Evolutionary conservation across 164 flowering plant species (phyloP), one percentile per base, ranked within the genome.

Genomic region (Aristolochia fimbriata): DNA sequence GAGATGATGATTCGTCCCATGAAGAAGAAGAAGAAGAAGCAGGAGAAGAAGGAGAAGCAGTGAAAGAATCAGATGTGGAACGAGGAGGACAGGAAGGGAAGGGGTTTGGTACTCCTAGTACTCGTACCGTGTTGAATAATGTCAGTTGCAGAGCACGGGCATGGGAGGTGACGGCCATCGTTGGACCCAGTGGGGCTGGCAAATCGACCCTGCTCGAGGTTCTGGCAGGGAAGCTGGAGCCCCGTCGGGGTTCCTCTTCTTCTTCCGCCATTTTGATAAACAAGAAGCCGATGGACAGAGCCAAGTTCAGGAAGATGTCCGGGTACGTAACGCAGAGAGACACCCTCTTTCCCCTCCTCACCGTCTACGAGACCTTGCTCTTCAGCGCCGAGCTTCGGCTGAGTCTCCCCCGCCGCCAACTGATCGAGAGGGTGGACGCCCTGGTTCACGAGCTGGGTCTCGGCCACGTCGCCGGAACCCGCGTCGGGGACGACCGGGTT

Each of bases 151-250:
- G 62, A 1, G 97, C 96, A 0, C 88, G 80, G 56, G 90, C 97
- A 57, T 84, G 91, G 90, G 96, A 91, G 55, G 75, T 91, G 23
- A 82, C 83, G 1, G 96, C 97, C 64, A 83, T 91, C 30, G 90
- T 91, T 5, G 96, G 97, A 19, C 97, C 97, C 5, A 91, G 97
- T 51, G 96, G 97, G 10, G 96, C 97, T 22, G 96, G 97, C 43
- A 91, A 91, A 31, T 91, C 97, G 2, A 78, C 88, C 1, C 73
- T 91, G 17, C 77, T 91, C 10, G 92, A 88, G 57, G 74, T 88
- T 65, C 75, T 91, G 0, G 88, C 96, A 2, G 94, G 96, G 0
- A 78, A 72, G 64, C 55, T 81, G 54, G 51, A 63, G 12, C 90
- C 92, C 5, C 77, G 77, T 37, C 64, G 0, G 43, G 43, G 12